A percentile compares a stretch with the other conserved stretches of the same genome.
Conservation (phyloP, 2,329 filamentous ascomycete species). For the Septoria linicola region DNA sequence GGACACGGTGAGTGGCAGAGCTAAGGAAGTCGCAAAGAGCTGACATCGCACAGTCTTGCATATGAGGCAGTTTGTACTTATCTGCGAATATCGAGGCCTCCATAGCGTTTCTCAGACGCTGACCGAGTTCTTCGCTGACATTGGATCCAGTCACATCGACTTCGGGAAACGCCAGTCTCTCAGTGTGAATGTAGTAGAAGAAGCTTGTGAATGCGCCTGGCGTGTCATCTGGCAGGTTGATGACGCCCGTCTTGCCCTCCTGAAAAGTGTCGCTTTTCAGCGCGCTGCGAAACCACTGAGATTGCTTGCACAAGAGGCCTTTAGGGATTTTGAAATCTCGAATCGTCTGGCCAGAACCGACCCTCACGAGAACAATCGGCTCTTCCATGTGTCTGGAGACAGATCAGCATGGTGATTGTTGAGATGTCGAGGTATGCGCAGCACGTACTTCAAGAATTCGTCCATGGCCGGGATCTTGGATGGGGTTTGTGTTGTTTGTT, state of each 20-base stretch:
- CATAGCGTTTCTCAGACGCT: background rate
- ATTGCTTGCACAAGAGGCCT: background rate
- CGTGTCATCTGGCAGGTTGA: slow-evolving; percentile 5
- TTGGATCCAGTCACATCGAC: background rate
- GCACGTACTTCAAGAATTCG: slow-evolving; percentile 1
- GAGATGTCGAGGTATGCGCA: background rate
- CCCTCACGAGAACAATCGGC: background rate
- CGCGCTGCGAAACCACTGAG: slow-evolving; percentile 1
- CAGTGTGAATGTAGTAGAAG: slow-evolving; percentile 5
- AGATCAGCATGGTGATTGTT: background rate
- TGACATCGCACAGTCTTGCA: slow-evolving; percentile 2
- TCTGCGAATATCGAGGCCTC: slow-evolving; percentile 6
- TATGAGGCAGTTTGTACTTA: background rate
- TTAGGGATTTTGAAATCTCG: slow-evolving; percentile 2
- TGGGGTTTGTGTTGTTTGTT: no score
- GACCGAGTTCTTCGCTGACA: background rate
- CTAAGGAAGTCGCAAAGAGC: background rate
- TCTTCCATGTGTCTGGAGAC: background rate
- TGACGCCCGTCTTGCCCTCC: slow-evolving; percentile 2
- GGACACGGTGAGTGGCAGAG: background rate
- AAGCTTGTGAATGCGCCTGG: background rate
- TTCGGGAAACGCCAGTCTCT: background rate
- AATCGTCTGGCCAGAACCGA: background rate
- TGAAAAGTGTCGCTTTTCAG: background rate
- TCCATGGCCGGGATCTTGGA: slow-evolving; percentile 1